Evolutionary conservation across 371 early-diverging fungal genomes (phyloP).

Genomic region (Lichtheimia ramosa): DNA sequence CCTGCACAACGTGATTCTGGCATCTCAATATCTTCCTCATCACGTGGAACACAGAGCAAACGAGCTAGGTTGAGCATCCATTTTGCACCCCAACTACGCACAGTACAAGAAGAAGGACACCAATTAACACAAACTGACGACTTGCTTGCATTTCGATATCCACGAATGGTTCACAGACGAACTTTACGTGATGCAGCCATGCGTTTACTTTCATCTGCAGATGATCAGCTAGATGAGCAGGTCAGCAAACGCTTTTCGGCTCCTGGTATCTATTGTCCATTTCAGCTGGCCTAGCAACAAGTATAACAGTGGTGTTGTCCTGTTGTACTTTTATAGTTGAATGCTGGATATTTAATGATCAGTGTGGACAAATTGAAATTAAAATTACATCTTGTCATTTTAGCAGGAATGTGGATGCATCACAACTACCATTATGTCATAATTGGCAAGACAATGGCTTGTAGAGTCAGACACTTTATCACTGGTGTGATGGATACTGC

Average conservation of each 20-base stretch:
- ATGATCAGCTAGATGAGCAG: not conserved
- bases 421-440: too few species aligned
- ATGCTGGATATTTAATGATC: too few species aligned
- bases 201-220: conserved; percentile 7
- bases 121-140: not conserved
- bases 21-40: not conserved
- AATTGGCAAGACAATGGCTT: too few species aligned
- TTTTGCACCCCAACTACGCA: conserved; percentile 10
- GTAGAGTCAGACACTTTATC: too few species aligned
- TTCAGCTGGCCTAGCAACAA: too few species aligned
- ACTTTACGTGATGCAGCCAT: conserved; percentile 20
- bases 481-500: too few species aligned
- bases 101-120: conserved; percentile 6
- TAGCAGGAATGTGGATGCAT: too few species aligned
- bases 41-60: not conserved
- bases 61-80: not conserved
- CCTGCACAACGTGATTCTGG: not conserved
- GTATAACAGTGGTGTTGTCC: too few species aligned
- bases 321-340: too few species aligned
- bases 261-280: not conserved
- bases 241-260: not conserved
- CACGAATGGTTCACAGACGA: conserved; percentile 15
- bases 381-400: too few species aligned
- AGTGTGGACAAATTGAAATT: too few species aligned
- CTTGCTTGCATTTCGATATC: conserved; percentile 21